phyloP scores from a whole-genome alignment of 768 basidiomycete species.

The Exidia glandulosa region DNA sequence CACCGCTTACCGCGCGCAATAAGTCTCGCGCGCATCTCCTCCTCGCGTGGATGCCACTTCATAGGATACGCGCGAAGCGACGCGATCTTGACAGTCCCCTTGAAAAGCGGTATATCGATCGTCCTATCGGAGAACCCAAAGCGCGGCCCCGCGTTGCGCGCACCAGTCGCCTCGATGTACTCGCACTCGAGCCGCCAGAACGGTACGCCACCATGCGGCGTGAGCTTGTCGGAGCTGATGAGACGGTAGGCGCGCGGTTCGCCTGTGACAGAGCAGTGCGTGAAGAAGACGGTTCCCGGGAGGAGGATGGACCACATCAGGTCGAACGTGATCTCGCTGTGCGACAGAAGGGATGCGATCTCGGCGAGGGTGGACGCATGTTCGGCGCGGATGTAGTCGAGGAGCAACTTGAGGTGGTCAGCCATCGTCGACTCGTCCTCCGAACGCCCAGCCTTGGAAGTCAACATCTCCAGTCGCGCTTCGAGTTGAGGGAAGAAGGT shows the following conservation, averaged over 20 bases:
- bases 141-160: neutral
- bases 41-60: conserved; percentile 35
- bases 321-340: conserved; percentile 48
- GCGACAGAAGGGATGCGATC: conserved; percentile 36
- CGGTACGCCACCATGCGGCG: neutral
- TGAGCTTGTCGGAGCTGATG: neutral
- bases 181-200: neutral
- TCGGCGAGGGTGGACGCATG: conserved; percentile 37
- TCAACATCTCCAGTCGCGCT: conserved; percentile 22
- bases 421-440: too few species aligned
- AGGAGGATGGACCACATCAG: conserved; percentile 45
- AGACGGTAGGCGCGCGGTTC: conserved; percentile 35
- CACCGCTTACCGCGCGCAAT: conserved; percentile 46
- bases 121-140: conserved; percentile 12
- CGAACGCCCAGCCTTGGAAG: too few species aligned
- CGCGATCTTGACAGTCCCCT: conserved; percentile 41
- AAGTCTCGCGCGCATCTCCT: conserved; percentile 29
- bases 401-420: conserved; percentile 31
- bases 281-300: conserved; percentile 39
- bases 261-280: conserved; percentile 40
- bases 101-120: conserved; percentile 26
- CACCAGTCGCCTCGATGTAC: neutral
- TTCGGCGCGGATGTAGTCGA: conserved; percentile 37
- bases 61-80: conserved; percentile 42
- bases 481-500: conserved; percentile 40